Evolutionary conservation across 2,329 filamentous ascomycete genomes (phyloP), one percentile per base, ranked within the genome.

Genomic region (Phaeophleospora eucalypticola): DNA sequence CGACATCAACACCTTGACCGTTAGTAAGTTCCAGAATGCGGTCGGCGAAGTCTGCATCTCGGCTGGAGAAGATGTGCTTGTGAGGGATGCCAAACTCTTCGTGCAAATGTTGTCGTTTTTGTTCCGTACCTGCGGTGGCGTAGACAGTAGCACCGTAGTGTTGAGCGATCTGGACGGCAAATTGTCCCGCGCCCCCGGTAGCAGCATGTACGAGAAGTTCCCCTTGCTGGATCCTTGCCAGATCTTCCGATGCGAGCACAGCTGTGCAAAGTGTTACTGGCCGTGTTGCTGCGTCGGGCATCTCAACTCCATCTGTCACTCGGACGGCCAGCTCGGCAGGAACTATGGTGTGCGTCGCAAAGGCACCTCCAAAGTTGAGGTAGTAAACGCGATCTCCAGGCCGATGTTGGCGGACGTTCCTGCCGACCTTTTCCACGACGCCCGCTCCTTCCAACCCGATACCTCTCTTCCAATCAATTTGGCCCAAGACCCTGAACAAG

Each of bases 131-230:
- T 12, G 60, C 64, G 8, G 64, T 65, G 2, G 52, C 54, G 36
- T 51, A 65, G 0, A 65, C 49, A 7, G 59, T 47, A 14, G 58
- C 58, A 3, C 56, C 59, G 14, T 58, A 27, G 36, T 45, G 41
- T 20, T 53, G 34, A 4, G 58, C 57, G 3, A 65, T 17, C 20
- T 58, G 45, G 20, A 66, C 58, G 15, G 55, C 57, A 6, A 58
- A 59, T 19, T 63, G 58, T 4, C 64, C 64, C 7, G 64, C 51
- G 29, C 56, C 58, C 18, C 60, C 61, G 8, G 56, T 53, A 3
- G 57, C 63, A 19, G 57, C 51, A 41, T 65, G 62, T n/a, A 68
- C 61, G n/a, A 69, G 52, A 15, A 69, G n/a, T n/a, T n/a, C 64
- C 10, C 63, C 66, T 12, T 59, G 53, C 3, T 35, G 34, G 4